Evolutionary conservation across 225 moss, liverwort and hornwort species (phyloP).

Genomic region (Pleurozium schreberi): DNA sequence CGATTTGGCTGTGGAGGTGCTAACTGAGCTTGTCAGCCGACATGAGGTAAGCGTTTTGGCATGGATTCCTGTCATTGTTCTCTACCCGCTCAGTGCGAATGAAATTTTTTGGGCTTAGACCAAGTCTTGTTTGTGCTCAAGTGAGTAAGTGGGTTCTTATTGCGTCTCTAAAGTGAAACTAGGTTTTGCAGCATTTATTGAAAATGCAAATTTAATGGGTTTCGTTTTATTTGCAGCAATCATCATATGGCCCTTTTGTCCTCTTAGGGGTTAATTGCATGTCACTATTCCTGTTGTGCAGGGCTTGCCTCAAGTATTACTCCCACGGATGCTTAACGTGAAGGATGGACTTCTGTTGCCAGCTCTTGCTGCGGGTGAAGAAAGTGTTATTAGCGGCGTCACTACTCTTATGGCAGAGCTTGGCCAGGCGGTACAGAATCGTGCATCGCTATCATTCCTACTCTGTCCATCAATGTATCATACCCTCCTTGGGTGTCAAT

Average conservation of each 20-base stretch:
- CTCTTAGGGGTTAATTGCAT: background rate
- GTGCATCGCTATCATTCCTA: conserved; percentile 7
- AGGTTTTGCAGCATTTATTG: background rate
- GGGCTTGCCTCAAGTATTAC: conserved; percentile 75
- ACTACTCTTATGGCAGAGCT: conserved; percentile 89
- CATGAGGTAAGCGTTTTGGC: conserved; percentile 52
- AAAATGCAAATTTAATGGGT: background rate
- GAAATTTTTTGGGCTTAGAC: background rate
- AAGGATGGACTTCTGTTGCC: conserved; percentile 80
- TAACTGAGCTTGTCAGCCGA: conserved; percentile 87
- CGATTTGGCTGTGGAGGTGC: conserved; percentile 84
- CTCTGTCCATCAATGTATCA: conserved; percentile 8
- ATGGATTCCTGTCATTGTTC: background rate
- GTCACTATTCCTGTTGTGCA: conserved; percentile 7
- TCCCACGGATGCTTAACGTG: conserved; percentile 75
- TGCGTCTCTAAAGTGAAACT: background rate
- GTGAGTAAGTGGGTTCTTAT: background rate
- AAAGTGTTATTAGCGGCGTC: conserved; percentile 63
- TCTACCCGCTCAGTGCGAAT: background rate
- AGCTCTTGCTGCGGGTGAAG: conserved; percentile 66
- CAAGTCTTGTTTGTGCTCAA: background rate
- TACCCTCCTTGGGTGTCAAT: background rate
- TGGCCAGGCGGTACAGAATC: conserved; percentile 74
- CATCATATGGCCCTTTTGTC: background rate
- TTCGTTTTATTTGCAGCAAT: background rate